Evolutionary conservation across 805 yeast genomes (phyloP), one percentile per base, ranked within the genome.

Genomic region (Torulaspora franciscae): DNA sequence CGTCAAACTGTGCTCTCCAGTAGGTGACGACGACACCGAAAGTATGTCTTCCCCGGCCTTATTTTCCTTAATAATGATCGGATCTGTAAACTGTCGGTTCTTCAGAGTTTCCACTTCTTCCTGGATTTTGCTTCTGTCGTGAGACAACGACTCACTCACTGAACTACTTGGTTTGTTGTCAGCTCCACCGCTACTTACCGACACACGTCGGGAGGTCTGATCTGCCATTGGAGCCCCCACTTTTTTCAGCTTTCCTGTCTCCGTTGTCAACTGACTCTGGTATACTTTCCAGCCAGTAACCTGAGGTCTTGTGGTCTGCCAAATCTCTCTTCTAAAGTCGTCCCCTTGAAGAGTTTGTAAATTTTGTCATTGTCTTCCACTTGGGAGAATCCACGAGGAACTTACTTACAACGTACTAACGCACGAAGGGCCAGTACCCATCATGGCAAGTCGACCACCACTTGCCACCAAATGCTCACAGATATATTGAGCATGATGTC

Each of bases 31-130:
- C n/a, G 33, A 27, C 8, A 34, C 29, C 24, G 39, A 22, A 9
- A 24, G 11, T 14, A 13, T 6, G 11, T 28, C 34, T 14, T 10
- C 34, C 4, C 27, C 43, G 15, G 11, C 35, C 7, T 29, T 35
- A n/a, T 33, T 23, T 19, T 34, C 43, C 24, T 45, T 48, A 7
- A 32, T 42, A n/a, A 27, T 6, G 8, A 42, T 37, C 10, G 43
- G 47, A 8, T 45, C 51, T 11, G 39, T 33, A 11, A 42, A 27
- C 24, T 41, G 36, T 9, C 34, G 46, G 7, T 34, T 43, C 29
- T 39, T 48, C 29, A 48, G 24, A 19, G 40, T 34, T 27, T 46
- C 51, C 10, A 48, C 34, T 39, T 48, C 51, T 10, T 42, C 45
- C 17, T 29, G 45, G n/a, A 47, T 25, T 27, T 30, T 43, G 8